phyloP scores from a whole-genome alignment of 352 stramenopile genomes.

The Phytophthora uliginosa region DNA sequence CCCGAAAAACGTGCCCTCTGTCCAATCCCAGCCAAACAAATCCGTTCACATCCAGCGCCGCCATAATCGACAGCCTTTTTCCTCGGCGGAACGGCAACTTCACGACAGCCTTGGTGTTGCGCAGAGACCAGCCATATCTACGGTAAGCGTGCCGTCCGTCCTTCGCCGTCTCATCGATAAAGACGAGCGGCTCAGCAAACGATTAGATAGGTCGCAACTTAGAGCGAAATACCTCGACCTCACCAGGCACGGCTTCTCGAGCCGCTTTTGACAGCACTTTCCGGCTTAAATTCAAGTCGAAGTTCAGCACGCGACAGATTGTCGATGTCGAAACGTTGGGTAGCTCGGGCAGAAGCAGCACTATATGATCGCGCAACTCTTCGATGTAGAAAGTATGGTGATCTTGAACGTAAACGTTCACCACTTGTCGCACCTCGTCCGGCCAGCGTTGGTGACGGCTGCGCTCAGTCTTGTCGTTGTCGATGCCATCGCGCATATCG shows the following conservation, averaged over 20 bases:
- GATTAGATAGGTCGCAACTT: slow-evolving; percentile 17
- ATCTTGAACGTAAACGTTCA: slow-evolving; percentile 11
- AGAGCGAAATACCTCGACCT: slow-evolving; percentile 18
- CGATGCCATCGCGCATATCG: background rate
- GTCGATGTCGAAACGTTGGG: slow-evolving; percentile 18
- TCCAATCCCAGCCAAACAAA: slow-evolving; percentile 16
- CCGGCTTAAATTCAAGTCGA: slow-evolving; percentile 22
- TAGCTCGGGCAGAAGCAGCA: slow-evolving; percentile 6
- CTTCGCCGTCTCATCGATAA: slow-evolving; percentile 28
- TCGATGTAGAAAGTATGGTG: slow-evolving; percentile 31
- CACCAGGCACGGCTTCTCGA: slow-evolving; percentile 11
- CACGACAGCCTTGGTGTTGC: slow-evolving; percentile 20
- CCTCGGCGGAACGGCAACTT: slow-evolving; percentile 10
- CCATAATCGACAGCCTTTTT: slow-evolving; percentile 12
- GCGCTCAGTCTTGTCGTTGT: slow-evolving; percentile 7
- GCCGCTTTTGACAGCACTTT: slow-evolving; percentile 31
- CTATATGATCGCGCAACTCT: slow-evolving; percentile 16
- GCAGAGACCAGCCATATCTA: slow-evolving; percentile 22
- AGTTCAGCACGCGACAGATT: slow-evolving; percentile 28
- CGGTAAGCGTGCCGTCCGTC: slow-evolving; percentile 21
- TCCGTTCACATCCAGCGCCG: slow-evolving; percentile 2
- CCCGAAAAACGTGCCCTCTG: slow-evolving; percentile 4
- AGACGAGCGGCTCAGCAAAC: slow-evolving; percentile 23
- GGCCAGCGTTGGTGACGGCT: slow-evolving; percentile 8
- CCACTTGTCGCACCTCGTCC: background rate